A percentile compares a stretch with the other conserved stretches of the same genome.
These are phyloP conservation scores for Epichloe amarillans DNA, from an alignment of 2,329 filamentous ascomycete genomes.

Conservation along the genomic window DNA sequence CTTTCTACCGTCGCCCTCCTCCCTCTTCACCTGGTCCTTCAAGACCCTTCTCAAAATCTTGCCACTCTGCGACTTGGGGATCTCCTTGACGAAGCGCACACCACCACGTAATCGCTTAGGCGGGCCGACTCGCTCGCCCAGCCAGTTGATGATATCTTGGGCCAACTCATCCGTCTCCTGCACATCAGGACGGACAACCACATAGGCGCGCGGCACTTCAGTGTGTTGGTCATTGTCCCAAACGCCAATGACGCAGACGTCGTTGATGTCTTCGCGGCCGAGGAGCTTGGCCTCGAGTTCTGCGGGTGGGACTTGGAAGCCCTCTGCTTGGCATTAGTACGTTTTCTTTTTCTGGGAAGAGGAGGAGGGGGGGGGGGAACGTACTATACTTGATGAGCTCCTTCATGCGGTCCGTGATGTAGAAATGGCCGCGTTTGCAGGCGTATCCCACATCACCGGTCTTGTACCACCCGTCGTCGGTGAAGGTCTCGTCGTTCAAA, in stretches of 20 bases:
- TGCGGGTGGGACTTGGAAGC: conserved; percentile 56
- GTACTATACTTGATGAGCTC: conserved; percentile 44
- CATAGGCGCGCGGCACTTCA: conserved; percentile 47
- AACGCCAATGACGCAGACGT: conserved; percentile 54
- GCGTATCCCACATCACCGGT: conserved; percentile 78
- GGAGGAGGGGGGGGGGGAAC: conserved; percentile 6
- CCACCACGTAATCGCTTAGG: conserved; percentile 61
- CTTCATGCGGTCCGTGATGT: conserved; percentile 78
- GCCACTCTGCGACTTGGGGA: conserved; percentile 54
- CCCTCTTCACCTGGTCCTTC: conserved; percentile 27
- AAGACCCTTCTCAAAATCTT: conserved; percentile 38
- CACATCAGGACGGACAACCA: conserved; percentile 24
- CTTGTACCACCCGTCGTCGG: conserved; percentile 72
- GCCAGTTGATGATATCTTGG: conserved; percentile 23
- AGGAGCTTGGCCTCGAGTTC: conserved; percentile 43
- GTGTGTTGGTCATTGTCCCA: conserved; percentile 45
- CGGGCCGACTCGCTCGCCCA: conserved; percentile 44
- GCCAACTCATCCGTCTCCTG: conserved; percentile 19
- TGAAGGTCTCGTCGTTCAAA: conserved; percentile 57
- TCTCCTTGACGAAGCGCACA: conserved; percentile 50
- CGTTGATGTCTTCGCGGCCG: conserved; percentile 31
- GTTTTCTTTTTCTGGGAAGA: too few relatives aligned
- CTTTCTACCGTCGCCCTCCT: conserved; percentile 16
- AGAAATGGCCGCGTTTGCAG: conserved; percentile 68
- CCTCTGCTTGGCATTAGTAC: conserved; percentile 36